Conservation (phyloP, 495 filamentous ascomycete species). For the Opeltia flavorubescens region DNA sequence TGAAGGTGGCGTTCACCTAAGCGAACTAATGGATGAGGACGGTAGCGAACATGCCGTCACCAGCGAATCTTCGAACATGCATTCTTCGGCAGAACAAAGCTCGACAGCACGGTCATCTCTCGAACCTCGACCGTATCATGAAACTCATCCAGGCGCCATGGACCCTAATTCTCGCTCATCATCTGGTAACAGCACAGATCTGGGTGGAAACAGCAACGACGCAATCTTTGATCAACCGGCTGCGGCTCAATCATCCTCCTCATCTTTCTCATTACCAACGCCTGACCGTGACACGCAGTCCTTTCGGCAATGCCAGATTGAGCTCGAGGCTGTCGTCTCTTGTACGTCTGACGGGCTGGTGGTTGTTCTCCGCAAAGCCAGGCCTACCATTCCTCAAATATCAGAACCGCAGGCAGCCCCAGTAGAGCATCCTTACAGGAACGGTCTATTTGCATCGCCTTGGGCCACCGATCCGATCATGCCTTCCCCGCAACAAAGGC, state of each 20-base stretch:
- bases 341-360: constrained; percentile 84
- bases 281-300: constrained; percentile 5
- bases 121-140: constrained; percentile 4
- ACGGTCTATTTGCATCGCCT: constrained; percentile 64
- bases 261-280: constrained; percentile 18
- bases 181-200: constrained; percentile 22
- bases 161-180: constrained; percentile 17
- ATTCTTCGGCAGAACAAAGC: neutral
- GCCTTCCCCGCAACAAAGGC: constrained; percentile 14
- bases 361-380: constrained; percentile 64
- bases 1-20: constrained; percentile 24
- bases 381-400: constrained; percentile 48
- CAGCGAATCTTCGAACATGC: constrained; percentile 9
- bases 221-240: constrained; percentile 25
- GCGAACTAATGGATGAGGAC: constrained; percentile 14
- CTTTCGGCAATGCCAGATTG: constrained; percentile 26
- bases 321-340: constrained; percentile 78
- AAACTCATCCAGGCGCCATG: neutral
- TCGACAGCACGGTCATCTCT: constrained; percentile 9
- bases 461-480: constrained; percentile 54
- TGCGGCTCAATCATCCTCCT: constrained; percentile 21
- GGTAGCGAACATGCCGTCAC: constrained; percentile 11
- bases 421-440: constrained; percentile 34
- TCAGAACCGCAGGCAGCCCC: constrained; percentile 26
- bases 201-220: constrained; percentile 18